A percentile compares a stretch with the other conserved stretches of the same genome.
These are phyloP conservation scores for Apiospora phragmitis DNA, from an alignment of 2,329 filamentous ascomycete genomes.

Conservation along the genomic window DNA sequence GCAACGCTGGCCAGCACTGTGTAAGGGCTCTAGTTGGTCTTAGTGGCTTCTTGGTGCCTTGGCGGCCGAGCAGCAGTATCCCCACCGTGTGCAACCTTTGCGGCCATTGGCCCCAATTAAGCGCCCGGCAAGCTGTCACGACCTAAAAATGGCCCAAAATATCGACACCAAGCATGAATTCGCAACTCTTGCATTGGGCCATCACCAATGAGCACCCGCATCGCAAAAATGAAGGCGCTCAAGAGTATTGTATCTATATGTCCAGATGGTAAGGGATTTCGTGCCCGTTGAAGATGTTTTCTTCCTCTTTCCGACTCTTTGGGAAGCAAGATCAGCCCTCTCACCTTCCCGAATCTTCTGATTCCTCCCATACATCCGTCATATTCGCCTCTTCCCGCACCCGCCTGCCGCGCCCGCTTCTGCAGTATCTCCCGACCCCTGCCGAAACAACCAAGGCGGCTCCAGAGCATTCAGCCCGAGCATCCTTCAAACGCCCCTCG, in stretches of 20 bases:
- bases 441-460: slow-evolving; percentile 39
- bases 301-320: not conserved
- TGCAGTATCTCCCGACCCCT: slow-evolving; percentile 27
- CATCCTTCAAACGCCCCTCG: slow-evolving; percentile 42
- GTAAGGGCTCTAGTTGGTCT: not conserved
- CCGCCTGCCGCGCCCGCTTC: slow-evolving; percentile 9
- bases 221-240: not conserved
- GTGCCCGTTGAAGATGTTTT: not conserved
- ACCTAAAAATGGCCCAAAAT: slow-evolving; percentile 5
- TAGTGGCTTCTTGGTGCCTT: not conserved
- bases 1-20: not conserved
- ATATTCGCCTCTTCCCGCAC: not conserved
- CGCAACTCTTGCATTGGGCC: not conserved
- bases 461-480: slow-evolving; percentile 19
- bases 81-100: not conserved
- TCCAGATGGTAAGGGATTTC: not conserved
- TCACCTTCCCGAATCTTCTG: not conserved
- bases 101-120: slow-evolving; percentile 10
- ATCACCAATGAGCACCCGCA: not conserved
- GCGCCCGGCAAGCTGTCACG: slow-evolving; percentile 8
- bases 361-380: not conserved
- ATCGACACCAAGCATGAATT: not conserved
- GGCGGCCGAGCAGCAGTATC: not conserved
- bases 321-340: not conserved
- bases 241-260: not conserved